These are phyloP conservation scores for Metschnikowia reukaufii DNA, from an alignment of 805 yeast genomes.

Conservation along the genomic window DNA sequence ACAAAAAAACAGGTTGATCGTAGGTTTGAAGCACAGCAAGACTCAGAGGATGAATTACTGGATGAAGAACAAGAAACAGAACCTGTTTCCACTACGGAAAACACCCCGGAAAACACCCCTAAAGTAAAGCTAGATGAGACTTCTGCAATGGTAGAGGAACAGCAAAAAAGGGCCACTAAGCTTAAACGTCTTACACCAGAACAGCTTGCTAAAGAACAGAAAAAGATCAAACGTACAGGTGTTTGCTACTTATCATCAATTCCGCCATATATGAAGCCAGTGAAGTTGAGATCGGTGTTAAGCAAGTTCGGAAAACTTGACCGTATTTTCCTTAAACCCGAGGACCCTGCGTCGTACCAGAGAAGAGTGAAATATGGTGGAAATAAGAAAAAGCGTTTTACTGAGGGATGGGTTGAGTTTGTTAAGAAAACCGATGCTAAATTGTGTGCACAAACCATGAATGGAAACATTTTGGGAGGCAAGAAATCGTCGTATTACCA, in stretches of 20 bases:
- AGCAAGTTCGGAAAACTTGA: constrained; percentile 85
- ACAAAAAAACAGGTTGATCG: constrained; percentile 8
- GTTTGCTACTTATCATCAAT: constrained; percentile 88
- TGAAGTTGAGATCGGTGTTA: constrained; percentile 78
- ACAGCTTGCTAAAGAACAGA: constrained; percentile 53
- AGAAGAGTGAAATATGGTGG: constrained; percentile 84
- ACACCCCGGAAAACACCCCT: constrained; percentile 1
- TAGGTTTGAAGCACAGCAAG: constrained; percentile 5
- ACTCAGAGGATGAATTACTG: constrained; percentile 8
- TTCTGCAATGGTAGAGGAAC: constrained; percentile 17
- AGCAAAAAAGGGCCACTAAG: constrained; percentile 28
- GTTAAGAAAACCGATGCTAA: constrained; percentile 82
- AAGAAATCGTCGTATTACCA: constrained; percentile 87
- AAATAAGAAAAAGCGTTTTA: constrained; percentile 80
- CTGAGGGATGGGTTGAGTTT: constrained; percentile 98
- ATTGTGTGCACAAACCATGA: constrained; percentile 78
- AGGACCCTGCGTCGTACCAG: constrained; percentile 62
- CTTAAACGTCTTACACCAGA: constrained; percentile 58
- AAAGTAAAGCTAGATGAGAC: constrained; percentile 14
- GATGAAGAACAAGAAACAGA: constrained; percentile 1
- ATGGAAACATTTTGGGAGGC: constrained; percentile 90
- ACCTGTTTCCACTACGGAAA: not conserved
- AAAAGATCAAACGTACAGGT: constrained; percentile 70
- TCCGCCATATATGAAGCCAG: constrained; percentile 98
- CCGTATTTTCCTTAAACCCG: constrained; percentile 83